These are phyloP conservation scores for Kuraishia cidri DNA, from an alignment of 805 yeast species.

Conservation along the genomic window DNA sequence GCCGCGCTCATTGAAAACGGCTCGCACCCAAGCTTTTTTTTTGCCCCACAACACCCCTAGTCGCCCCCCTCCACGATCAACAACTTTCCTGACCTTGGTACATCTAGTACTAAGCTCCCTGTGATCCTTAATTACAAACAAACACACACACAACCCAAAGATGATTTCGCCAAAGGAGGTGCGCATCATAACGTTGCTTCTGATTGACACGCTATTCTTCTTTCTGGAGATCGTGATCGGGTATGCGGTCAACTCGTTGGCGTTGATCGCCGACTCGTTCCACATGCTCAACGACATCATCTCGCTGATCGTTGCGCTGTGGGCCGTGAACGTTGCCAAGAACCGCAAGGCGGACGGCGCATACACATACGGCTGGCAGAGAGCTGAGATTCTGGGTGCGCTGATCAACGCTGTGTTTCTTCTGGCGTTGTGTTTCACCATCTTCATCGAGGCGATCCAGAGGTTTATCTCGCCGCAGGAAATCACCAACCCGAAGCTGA, in stretches of 20 bases:
- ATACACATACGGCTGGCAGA: slow-evolving; percentile 96
- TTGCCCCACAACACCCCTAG: too few species aligned
- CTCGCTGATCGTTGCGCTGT: slow-evolving; percentile 80
- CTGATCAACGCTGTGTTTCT: slow-evolving; percentile 88
- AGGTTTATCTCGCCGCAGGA: slow-evolving; percentile 75
- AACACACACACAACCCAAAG: too few species aligned
- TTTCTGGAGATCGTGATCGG: slow-evolving; percentile 79
- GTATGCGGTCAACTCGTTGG: slow-evolving; percentile 88
- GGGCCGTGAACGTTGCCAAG: slow-evolving; percentile 93
- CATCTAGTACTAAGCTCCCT: too few species aligned
- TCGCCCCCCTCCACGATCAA: too few species aligned
- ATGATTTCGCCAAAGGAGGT: slow-evolving; percentile 38
- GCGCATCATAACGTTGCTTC: slow-evolving; percentile 63
- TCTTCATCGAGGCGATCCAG: slow-evolving; percentile 87
- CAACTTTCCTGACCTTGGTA: too few species aligned
- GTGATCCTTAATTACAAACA: too few species aligned
- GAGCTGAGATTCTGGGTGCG: slow-evolving; percentile 96
- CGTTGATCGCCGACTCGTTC: slow-evolving; percentile 92
- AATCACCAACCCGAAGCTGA: slow-evolving; percentile 75
- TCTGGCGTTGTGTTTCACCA: slow-evolving; percentile 86
- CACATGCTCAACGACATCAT: slow-evolving; percentile 96
- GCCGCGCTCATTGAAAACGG: too few species aligned
- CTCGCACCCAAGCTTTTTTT: too few species aligned
- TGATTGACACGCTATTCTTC: slow-evolving; percentile 76
- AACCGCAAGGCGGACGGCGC: slow-evolving; percentile 74